These are phyloP conservation scores for Paspalum notatum DNA, from an alignment of 176 grass and related monocot species.

Conservation along the genomic window DNA sequence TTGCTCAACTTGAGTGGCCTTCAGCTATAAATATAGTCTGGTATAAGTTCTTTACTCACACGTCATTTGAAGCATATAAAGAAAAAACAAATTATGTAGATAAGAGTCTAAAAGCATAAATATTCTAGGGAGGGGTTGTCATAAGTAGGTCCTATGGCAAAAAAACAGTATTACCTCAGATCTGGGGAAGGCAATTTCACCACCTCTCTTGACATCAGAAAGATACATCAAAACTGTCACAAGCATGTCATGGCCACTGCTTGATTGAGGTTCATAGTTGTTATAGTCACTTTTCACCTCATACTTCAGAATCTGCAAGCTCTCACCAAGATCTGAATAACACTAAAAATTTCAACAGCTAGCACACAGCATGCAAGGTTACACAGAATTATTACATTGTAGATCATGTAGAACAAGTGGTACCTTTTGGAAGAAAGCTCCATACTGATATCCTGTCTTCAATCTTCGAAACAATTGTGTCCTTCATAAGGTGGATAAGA, in stretches of 20 bases:
- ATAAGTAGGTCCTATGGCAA: conserved; percentile 10
- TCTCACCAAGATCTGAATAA: conserved; percentile 66
- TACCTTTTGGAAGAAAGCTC: conserved; percentile 96
- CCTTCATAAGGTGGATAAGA: conserved; percentile 52
- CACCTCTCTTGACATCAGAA: conserved; percentile 69
- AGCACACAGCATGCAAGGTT: conserved; percentile 14
- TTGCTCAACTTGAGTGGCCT: conserved; percentile 52
- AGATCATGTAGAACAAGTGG: not conserved
- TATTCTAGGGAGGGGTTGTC: not conserved
- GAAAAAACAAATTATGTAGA: not conserved
- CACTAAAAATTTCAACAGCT: conserved; percentile 23
- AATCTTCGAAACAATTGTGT: conserved; percentile 62
- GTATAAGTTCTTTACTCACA: conserved; percentile 23
- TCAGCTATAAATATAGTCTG: conserved; percentile 42
- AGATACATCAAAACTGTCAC: conserved; percentile 75
- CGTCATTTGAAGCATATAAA: not conserved
- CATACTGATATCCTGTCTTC: conserved; percentile 87
- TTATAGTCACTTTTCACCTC: conserved; percentile 52
- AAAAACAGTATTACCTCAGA: conserved; percentile 58
- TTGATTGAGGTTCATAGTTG: conserved; percentile 45
- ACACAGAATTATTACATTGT: conserved; percentile 3
- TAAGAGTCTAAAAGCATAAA: not conserved
- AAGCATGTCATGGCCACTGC: conserved; percentile 35
- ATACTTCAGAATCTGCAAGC: conserved; percentile 58
- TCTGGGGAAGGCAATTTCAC: conserved; percentile 75